Percentiles rank a stretch among this genome's conserved stretches.
Conservation (phyloP, 306 rosid species). For the Trifolium dubium region DNA sequence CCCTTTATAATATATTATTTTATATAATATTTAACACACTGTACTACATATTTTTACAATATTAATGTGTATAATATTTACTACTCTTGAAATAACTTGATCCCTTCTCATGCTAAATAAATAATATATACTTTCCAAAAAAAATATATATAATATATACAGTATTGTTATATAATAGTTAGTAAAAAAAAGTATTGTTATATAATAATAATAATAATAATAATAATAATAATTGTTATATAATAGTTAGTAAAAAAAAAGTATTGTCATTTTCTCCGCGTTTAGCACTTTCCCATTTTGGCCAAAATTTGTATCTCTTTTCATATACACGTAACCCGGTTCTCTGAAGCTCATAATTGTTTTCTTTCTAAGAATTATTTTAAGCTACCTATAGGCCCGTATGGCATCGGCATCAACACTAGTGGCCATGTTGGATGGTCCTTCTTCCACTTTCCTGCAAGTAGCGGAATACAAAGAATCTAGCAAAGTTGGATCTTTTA, state of each 20-base stretch:
- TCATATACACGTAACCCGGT: neutral
- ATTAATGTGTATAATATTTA: neutral
- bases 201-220: no score
- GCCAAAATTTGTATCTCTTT: neutral
- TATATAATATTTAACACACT: neutral
- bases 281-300: neutral
- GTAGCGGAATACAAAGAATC: constrained; percentile 87
- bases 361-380: constrained; percentile 27
- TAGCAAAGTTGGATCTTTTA: constrained; percentile 84
- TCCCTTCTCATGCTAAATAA: neutral
- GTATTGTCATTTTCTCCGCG: neutral
- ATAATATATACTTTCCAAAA: neutral
- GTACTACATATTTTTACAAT: neutral
- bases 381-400: constrained; percentile 63
- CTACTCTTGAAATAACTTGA: neutral
- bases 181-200: neutral
- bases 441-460: constrained; percentile 78
- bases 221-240: no score
- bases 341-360: neutral
- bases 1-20: neutral
- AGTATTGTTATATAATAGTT: neutral
- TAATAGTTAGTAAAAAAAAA: neutral
- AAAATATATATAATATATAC: neutral
- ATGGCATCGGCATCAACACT: constrained; percentile 77
- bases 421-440: constrained; percentile 80